Conservation (phyloP, 1,139 yeast genomes). For the Suhomyces kunorum region DNA sequence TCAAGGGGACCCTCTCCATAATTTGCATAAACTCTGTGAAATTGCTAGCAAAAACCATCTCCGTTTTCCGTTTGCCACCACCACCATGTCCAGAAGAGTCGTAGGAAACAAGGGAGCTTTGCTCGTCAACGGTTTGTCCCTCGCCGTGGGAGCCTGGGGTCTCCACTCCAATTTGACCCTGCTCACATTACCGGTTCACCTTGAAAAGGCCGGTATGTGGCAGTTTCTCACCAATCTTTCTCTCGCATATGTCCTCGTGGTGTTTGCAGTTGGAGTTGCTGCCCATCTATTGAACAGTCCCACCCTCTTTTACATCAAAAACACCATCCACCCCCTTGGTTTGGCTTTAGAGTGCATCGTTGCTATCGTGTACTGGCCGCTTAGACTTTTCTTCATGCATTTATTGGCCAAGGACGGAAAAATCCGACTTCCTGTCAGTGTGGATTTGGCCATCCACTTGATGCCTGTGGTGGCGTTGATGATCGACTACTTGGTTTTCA, state of each 20-base stretch:
- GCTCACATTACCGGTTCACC: conserved; percentile 44
- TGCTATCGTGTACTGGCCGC: conserved; percentile 65
- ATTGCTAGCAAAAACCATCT: neutral
- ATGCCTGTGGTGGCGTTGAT: conserved; percentile 55
- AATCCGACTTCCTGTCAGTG: conserved; percentile 42
- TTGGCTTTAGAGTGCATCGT: conserved; percentile 61
- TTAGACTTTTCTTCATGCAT: conserved; percentile 50
- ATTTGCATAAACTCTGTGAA: neutral
- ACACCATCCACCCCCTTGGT: conserved; percentile 50
- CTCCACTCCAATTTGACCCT: conserved; percentile 20
- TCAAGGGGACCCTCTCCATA: no score
- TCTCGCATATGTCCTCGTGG: conserved; percentile 47
- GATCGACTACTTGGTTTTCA: conserved; percentile 56
- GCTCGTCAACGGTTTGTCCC: conserved; percentile 28
- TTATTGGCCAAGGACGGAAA: conserved; percentile 37
- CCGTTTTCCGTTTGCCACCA: neutral
- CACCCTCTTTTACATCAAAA: conserved; percentile 32
- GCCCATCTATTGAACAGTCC: conserved; percentile 37
- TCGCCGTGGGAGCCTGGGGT: conserved; percentile 37
- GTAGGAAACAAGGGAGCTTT: conserved; percentile 36
- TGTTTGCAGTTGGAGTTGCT: conserved; percentile 41
- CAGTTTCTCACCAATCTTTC: conserved; percentile 71
- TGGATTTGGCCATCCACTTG: conserved; percentile 61
- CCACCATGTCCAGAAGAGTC: conserved; percentile 22
- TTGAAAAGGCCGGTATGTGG: conserved; percentile 59